Evolutionary conservation across 164 flowering plant species (phyloP).

Genomic region (Piper longum): DNA sequence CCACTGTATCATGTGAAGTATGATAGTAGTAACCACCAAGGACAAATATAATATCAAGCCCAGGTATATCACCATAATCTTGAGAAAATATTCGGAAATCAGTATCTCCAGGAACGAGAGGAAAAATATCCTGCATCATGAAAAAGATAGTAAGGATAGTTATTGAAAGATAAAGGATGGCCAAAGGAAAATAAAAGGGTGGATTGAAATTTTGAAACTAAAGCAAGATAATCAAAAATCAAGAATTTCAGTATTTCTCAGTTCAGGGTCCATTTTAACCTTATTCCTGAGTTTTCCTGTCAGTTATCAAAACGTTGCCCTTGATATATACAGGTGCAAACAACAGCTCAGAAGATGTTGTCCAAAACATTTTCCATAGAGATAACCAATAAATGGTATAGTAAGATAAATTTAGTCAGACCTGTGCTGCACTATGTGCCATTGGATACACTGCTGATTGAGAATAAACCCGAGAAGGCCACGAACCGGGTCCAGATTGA

Average conservation of each 20-base stretch:
- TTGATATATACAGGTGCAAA: too few species aligned
- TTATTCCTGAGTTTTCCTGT: too few species aligned
- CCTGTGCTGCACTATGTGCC: conserved; percentile 98
- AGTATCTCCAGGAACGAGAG: conserved; percentile 89
- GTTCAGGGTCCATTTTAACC: too few species aligned
- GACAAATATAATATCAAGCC: conserved; percentile 88
- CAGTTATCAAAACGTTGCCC: too few species aligned
- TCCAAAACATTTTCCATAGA: too few species aligned
- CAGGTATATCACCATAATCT: conserved; percentile 83
- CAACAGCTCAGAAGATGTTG: too few species aligned
- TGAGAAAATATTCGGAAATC: conserved; percentile 90
- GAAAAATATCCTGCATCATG: conserved; percentile 74
- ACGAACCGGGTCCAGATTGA: conserved; percentile 97
- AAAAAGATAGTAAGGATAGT: conserved; percentile 5
- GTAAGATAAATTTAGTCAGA: conserved; percentile 9
- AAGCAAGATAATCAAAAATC: background rate
- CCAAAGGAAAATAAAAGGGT: background rate
- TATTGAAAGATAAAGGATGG: background rate
- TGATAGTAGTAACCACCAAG: conserved; percentile 95
- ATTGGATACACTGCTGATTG: conserved; percentile 82
- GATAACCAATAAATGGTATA: too few species aligned
- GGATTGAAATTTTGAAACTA: background rate
- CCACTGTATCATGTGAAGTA: conserved; percentile 82
- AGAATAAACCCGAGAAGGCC: conserved; percentile 86
- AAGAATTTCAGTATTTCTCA: too few species aligned